Base-by-base conservation (phyloP, 2,329 filamentous ascomycete genomes). In the Penicillium paneum region DNA sequence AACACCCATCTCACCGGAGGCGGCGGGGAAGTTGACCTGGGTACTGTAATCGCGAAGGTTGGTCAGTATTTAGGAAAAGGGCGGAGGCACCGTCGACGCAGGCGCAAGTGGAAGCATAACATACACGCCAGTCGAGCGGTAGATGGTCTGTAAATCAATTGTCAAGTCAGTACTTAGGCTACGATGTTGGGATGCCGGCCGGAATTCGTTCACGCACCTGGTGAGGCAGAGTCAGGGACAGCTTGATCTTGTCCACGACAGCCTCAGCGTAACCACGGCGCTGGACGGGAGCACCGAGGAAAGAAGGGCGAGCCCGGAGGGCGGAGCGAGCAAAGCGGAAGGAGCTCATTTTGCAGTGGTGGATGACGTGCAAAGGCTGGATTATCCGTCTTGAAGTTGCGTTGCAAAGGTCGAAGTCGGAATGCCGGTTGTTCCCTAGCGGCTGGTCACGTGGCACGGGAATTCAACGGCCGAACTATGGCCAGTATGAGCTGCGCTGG, bases 1-100 rank as follows among this genome's bases (percentile, higher is more conserved):
- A 70, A 99, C 88, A 89, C 94, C 94, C 94, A 99, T 99, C 71
- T 97, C 94, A 76, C 94, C 94, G 61, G 92, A 95, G 78, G 96
- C 94, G 73, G 94, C 94, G 76, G 94, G 89, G 72, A 99, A 88
- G 85, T 99, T 99, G 83, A 99, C 94, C 83, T 99, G 94, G 73
- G 97, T 87, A 73, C 79, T 82, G 64, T 61, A 79, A 86, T 77
- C 83, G 83, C 81, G 83, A 87, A 79, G 87, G 79, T 69, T 87
- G 79, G 89, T 72, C 61, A 67, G 63, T 66, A 63, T 63, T 58
- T 61, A 69, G 62, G 52, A 43, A 57, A 54, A 44, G 45, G 54
- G 49, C 56, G 41, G 13, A 42, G 21, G 52, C 44, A 55, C 58
- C 44, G 29, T 53, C 58, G 60, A 54, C 46, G 49, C 50, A 55